Percentiles rank a stretch among this genome's conserved stretches.
Evolutionary conservation across 805 yeast species (phyloP).

Genomic region (Clavispora carvajalis): DNA sequence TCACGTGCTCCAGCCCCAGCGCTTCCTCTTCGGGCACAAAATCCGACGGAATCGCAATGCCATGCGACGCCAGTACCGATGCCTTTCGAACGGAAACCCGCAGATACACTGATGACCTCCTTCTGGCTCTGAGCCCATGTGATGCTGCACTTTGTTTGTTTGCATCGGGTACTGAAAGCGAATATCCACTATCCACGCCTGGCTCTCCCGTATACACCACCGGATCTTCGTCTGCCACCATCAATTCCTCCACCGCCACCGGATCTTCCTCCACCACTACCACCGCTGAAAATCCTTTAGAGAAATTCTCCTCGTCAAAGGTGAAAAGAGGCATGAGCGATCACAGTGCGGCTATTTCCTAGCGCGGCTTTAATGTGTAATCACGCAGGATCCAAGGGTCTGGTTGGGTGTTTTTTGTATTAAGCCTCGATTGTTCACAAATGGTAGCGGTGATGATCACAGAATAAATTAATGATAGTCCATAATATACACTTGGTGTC

Average conservation of each 20-base stretch:
- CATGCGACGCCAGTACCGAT: conserved; percentile 7
- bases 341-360: no score
- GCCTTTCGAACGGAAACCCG: conserved; percentile 14
- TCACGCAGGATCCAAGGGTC: neutral
- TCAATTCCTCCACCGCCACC: conserved; percentile 2
- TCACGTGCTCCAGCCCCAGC: conserved; percentile 8
- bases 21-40: conserved; percentile 7
- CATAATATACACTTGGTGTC: no score
- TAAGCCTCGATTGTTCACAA: no score
- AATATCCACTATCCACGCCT: neutral
- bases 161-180: neutral
- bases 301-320: conserved; percentile 15
- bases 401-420: neutral
- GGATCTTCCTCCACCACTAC: conserved; percentile 5
- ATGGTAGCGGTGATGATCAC: no score
- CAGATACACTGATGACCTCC: conserved; percentile 15
- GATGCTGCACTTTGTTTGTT: neutral
- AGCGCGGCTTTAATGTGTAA: no score
- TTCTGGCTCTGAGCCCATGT: conserved; percentile 2
- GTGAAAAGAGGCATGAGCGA: conserved; percentile 12
- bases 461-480: no score
- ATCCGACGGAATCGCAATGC: conserved; percentile 13
- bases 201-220: neutral
- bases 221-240: conserved; percentile 4
- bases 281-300: conserved; percentile 7